Evolutionary conservation across 257 asterid genomes (phyloP).

Genomic region (Solanum appendiculatum): DNA sequence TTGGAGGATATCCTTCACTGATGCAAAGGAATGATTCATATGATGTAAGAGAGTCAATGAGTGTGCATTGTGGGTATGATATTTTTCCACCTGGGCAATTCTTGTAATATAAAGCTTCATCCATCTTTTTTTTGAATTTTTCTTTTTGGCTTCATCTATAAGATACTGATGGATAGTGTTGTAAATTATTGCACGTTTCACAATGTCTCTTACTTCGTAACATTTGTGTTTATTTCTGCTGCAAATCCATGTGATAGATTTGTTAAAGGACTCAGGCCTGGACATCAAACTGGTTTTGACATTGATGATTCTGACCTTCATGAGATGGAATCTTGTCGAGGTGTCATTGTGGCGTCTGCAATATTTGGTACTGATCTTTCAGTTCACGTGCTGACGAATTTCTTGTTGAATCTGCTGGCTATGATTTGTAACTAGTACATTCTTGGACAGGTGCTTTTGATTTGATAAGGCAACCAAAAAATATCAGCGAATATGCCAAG

Average conservation of each 20-base stretch:
- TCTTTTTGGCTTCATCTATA: background rate
- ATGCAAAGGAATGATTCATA: slow-evolving; percentile 65
- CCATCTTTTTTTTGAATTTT: background rate
- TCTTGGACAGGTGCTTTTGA: slow-evolving; percentile 74
- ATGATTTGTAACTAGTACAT: slow-evolving; percentile 14
- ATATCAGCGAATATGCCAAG: slow-evolving; percentile 62
- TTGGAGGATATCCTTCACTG: slow-evolving; percentile 68
- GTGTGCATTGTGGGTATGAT: slow-evolving; percentile 88
- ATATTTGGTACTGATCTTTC: slow-evolving; percentile 57
- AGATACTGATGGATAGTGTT: background rate
- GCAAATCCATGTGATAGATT: slow-evolving; percentile 31
- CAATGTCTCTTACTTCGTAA: background rate
- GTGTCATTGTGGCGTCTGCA: slow-evolving; percentile 93
- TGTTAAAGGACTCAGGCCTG: slow-evolving; percentile 76
- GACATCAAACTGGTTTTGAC: slow-evolving; percentile 75
- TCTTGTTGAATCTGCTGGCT: background rate
- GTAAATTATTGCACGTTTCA: background rate
- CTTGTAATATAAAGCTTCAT: background rate
- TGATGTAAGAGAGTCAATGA: slow-evolving; percentile 73
- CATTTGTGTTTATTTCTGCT: background rate
- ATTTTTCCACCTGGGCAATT: background rate
- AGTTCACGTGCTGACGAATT: background rate
- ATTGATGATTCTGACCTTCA: slow-evolving; percentile 67
- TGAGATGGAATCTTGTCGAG: slow-evolving; percentile 78
- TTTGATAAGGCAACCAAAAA: slow-evolving; percentile 71